A percentile compares a stretch with the other conserved stretches of the same genome.
Conservation (phyloP, 2,329 filamentous ascomycete genomes). For the Huntiella savannae region DNA sequence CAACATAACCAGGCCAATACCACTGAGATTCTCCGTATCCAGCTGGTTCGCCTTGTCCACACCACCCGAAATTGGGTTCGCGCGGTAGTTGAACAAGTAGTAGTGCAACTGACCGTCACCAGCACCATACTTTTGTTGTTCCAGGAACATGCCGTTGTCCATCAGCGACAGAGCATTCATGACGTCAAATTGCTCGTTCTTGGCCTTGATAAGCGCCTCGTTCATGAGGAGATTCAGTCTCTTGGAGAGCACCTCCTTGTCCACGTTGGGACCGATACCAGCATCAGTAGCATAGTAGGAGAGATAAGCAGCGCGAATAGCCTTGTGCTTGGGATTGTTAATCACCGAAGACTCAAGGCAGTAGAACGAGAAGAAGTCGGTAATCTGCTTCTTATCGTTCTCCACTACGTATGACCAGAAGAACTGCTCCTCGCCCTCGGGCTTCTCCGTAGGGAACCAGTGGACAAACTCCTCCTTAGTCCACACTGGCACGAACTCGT, state of each 20-base stretch:
- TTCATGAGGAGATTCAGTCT: conserved; percentile 64
- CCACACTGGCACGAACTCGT: conserved; percentile 71
- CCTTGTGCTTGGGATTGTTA: conserved; percentile 55
- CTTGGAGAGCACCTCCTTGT: conserved; percentile 46
- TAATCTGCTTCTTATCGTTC: conserved; percentile 57
- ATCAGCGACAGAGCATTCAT: conserved; percentile 89
- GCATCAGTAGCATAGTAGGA: conserved; percentile 89
- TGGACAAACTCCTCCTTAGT: conserved; percentile 65
- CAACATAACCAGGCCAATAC: conserved; percentile 73
- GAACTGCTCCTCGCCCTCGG: conserved; percentile 55
- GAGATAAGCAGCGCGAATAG: conserved; percentile 78
- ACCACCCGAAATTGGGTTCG: conserved; percentile 67
- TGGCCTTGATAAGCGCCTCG: conserved; percentile 76
- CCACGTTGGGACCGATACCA: conserved; percentile 40
- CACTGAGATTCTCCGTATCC: conserved; percentile 61
- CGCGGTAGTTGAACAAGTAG: conserved; percentile 94
- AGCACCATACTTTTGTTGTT: conserved; percentile 83
- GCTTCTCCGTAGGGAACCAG: conserved; percentile 52
- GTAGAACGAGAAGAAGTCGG: conserved; percentile 96
- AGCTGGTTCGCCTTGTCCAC: conserved; percentile 62
- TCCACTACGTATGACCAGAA: conserved; percentile 91
- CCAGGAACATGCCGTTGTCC: conserved; percentile 85
- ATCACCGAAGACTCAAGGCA: conserved; percentile 85
- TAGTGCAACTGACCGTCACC: conserved; percentile 92
- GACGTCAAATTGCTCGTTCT: conserved; percentile 72